These are phyloP conservation scores for Cryphonectria nitschkei DNA, from an alignment of 2,329 filamentous ascomycete species.

Conservation along the genomic window DNA sequence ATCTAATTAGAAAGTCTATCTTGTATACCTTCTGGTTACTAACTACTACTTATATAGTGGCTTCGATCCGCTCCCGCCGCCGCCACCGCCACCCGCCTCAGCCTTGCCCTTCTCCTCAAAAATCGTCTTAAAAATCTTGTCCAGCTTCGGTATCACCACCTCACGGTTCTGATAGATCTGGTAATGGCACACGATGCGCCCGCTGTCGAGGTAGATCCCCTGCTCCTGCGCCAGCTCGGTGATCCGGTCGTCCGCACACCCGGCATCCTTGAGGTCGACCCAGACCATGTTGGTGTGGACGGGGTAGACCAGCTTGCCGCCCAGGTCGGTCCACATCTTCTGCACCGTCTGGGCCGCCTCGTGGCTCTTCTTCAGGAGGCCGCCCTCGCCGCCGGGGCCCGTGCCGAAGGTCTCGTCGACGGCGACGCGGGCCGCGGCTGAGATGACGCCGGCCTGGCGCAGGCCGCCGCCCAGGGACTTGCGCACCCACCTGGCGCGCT, in stretches of 20 bases:
- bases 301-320: constrained; percentile 69
- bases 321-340: constrained; percentile 66
- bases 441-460: constrained; percentile 75
- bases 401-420: constrained; percentile 77
- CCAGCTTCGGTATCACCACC: constrained; percentile 61
- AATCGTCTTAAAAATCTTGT: constrained; percentile 55
- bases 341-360: constrained; percentile 63
- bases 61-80: not conserved
- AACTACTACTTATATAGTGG: constrained; percentile 20
- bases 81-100: constrained; percentile 3
- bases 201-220: constrained; percentile 47
- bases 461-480: constrained; percentile 82
- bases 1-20: constrained; percentile 5
- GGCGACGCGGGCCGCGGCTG: constrained; percentile 74
- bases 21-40: not conserved
- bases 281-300: constrained; percentile 94
- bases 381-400: constrained; percentile 60
- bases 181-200: constrained; percentile 53
- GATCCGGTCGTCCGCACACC: constrained; percentile 46
- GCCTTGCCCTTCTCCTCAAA: constrained; percentile 35
- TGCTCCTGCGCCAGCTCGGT: constrained; percentile 44
- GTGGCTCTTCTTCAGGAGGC: constrained; percentile 65
- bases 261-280: constrained; percentile 70
- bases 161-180: constrained; percentile 66
- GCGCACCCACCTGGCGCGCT: constrained; percentile 73